phyloP scores from a whole-genome alignment of 139 green algal genomes.

The Gonium pectorale region DNA sequence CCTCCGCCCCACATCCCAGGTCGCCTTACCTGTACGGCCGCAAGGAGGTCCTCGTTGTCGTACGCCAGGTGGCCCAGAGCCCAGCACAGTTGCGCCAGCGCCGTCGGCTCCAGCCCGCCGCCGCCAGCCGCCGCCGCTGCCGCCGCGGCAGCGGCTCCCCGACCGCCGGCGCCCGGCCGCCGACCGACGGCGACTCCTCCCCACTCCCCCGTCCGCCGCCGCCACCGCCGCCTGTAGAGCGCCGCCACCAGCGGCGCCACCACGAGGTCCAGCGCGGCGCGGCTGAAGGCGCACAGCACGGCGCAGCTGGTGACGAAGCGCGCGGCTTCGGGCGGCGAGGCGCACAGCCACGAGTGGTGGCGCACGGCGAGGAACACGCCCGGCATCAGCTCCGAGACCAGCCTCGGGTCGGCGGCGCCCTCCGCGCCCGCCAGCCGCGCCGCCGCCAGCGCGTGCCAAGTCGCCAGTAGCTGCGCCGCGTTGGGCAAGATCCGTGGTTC shows the following conservation, averaged over 20 bases:
- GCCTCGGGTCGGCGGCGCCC: not conserved
- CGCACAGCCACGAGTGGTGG: not conserved
- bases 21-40: conserved; percentile 10
- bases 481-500: not conserved
- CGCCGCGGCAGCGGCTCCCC: not conserved
- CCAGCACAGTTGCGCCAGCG: conserved; percentile 21
- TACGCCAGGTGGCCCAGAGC: conserved; percentile 28
- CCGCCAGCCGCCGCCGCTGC: no score
- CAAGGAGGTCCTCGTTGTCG: conserved; percentile 20
- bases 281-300: conserved; percentile 2
- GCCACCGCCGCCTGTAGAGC: not conserved
- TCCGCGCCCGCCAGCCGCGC: not conserved
- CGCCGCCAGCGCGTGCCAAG: conserved; percentile 33
- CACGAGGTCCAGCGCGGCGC: not conserved
- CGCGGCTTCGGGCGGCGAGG: not conserved
- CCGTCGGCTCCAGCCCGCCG: not conserved
- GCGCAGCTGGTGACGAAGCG: conserved; percentile 23
- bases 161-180: not conserved
- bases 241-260: conserved; percentile 13
- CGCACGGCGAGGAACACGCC: not conserved
- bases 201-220: not conserved
- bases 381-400: not conserved
- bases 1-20: not conserved
- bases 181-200: not conserved
- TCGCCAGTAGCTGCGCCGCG: not conserved